These are phyloP conservation scores for Trifolium dubium DNA, from an alignment of 306 rosid species.

Conservation along the genomic window DNA sequence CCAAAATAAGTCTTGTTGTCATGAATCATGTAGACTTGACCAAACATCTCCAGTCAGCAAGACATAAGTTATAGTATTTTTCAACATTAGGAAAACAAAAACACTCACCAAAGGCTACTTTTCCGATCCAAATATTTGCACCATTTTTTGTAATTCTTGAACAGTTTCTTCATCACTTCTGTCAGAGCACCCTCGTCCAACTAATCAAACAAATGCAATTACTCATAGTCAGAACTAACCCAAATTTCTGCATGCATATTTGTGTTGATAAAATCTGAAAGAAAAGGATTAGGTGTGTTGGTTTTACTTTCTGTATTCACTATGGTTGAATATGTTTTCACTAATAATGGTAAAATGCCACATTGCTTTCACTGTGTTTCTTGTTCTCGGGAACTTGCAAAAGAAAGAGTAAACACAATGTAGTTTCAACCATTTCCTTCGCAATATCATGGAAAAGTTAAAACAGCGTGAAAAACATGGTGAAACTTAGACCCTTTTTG, in stretches of 20 bases:
- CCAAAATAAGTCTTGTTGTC: neutral
- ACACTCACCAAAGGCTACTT: conserved; percentile 90
- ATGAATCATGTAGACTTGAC: neutral
- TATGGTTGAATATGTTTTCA: conserved; percentile 5
- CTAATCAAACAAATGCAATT: conserved; percentile 54
- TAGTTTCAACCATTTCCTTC: conserved; percentile 27
- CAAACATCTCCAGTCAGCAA: conserved; percentile 21
- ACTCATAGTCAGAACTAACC: conserved; percentile 40
- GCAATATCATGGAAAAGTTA: conserved; percentile 3
- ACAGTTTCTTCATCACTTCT: conserved; percentile 97
- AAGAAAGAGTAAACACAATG: neutral
- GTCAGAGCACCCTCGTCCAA: conserved; percentile 91
- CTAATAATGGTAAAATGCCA: neutral
- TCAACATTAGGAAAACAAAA: conserved; percentile 26
- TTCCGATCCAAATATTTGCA: conserved; percentile 91
- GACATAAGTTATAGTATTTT: conserved; percentile 24
- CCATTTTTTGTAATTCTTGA: conserved; percentile 94
- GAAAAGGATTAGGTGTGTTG: neutral
- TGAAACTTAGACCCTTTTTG: no score
- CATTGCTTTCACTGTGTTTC: conserved; percentile 12
- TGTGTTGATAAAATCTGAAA: conserved; percentile 1
- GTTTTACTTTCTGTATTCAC: conserved; percentile 19
- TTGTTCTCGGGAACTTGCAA: conserved; percentile 24
- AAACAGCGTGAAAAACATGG: conserved; percentile 16
- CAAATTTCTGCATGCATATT: neutral